Evolutionary conservation across 2,329 filamentous ascomycete species (phyloP).

Genomic region (Cladosporium cucumerinum): DNA sequence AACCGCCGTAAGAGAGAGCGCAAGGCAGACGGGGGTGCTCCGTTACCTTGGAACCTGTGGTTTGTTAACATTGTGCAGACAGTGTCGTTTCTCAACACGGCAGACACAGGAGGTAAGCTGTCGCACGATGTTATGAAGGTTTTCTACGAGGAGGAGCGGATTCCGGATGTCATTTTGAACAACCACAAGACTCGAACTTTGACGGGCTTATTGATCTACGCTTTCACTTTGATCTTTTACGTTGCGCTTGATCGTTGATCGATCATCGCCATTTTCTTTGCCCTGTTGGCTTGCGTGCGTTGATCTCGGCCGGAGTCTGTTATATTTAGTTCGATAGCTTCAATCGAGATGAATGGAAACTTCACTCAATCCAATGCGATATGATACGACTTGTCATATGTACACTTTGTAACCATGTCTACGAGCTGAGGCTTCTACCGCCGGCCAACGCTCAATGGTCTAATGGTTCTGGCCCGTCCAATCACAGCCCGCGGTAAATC

Average conservation of each 20-base stretch:
- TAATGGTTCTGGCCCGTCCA: too few relatives aligned
- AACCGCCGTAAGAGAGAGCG: conserved; percentile 31
- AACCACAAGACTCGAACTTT: conserved; percentile 26
- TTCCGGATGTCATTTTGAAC: conserved; percentile 28
- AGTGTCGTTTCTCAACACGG: conserved; percentile 18
- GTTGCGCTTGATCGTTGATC: neutral
- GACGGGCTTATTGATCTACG: conserved; percentile 25
- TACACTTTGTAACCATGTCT: neutral
- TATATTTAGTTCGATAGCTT: neutral
- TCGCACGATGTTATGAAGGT: conserved; percentile 24
- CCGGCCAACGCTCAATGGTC: neutral
- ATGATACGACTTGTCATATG: neutral
- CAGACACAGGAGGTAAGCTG: conserved; percentile 23
- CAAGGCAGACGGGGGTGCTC: conserved; percentile 20
- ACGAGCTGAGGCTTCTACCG: neutral
- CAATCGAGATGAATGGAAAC: neutral
- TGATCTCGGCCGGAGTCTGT: neutral
- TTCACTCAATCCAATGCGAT: neutral
- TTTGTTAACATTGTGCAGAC: conserved; percentile 32
- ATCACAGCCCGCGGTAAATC: neutral
- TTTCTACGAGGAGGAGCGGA: conserved; percentile 34
- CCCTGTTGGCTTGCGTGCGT: neutral
- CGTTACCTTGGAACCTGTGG: conserved; percentile 27
- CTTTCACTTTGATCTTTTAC: conserved; percentile 14
- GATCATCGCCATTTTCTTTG: neutral